These are phyloP conservation scores for Candida tunisiensis DNA, from an alignment of 1,139 yeast genomes.

Conservation along the genomic window DNA sequence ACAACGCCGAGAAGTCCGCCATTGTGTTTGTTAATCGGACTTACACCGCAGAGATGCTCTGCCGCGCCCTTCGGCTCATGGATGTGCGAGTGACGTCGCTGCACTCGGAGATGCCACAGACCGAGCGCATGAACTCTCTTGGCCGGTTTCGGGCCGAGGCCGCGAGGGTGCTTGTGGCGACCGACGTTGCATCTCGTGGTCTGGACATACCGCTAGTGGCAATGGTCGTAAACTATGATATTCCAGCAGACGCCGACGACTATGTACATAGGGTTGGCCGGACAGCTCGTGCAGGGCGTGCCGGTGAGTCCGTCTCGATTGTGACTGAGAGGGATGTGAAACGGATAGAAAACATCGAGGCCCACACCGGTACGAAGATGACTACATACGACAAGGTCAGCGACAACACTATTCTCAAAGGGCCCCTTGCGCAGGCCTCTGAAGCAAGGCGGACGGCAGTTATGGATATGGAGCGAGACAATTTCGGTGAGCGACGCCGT, in stretches of 20 bases:
- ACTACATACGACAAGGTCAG: slow-evolving; percentile 48
- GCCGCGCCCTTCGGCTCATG: slow-evolving; percentile 56
- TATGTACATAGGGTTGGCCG: slow-evolving; percentile 98
- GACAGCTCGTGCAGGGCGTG: slow-evolving; percentile 97
- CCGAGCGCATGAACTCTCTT: slow-evolving; percentile 75
- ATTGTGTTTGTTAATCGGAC: slow-evolving; percentile 89
- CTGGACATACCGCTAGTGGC: slow-evolving; percentile 88
- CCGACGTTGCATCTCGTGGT: slow-evolving; percentile 96
- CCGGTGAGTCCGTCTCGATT: slow-evolving; percentile 52
- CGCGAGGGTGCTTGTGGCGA: slow-evolving; percentile 80
- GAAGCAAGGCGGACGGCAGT: slow-evolving; percentile 79
- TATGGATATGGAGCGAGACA: slow-evolving; percentile 86
- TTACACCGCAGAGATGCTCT: slow-evolving; percentile 68
- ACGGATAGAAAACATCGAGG: slow-evolving; percentile 75
- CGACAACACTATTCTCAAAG: slow-evolving; percentile 56
- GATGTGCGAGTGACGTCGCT: slow-evolving; percentile 75
- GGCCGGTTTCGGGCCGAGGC: slow-evolving; percentile 92
- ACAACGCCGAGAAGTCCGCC: slow-evolving; percentile 47
- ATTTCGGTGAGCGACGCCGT: slow-evolving; percentile 61
- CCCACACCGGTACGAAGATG: slow-evolving; percentile 66
- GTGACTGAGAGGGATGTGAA: slow-evolving; percentile 76
- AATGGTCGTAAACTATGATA: slow-evolving; percentile 76
- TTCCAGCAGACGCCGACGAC: slow-evolving; percentile 94
- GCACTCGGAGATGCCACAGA: slow-evolving; percentile 91
- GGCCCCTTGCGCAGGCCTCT: slow-evolving; percentile 50